Evolutionary conservation across 208 protist genomes (phyloP).

Genomic region (Acanthamoeba royreba): DNA sequence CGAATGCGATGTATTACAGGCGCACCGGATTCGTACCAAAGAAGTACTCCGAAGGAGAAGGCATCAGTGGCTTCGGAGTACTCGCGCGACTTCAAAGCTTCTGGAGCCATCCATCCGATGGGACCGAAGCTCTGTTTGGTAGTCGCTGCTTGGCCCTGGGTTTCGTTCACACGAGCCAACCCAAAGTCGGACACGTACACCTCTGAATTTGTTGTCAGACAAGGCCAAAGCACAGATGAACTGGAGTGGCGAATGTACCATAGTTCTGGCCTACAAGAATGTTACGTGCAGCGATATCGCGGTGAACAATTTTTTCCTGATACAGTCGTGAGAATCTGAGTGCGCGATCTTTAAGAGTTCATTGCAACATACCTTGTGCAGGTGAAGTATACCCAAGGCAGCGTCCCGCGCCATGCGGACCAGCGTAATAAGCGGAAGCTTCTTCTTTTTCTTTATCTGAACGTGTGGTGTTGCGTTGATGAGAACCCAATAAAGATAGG

Average conservation of each 20-base stretch:
- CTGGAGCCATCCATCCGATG: conserved; percentile 45
- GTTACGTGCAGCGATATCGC: conserved; percentile 35
- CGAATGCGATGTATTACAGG: no score
- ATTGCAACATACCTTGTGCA: conserved; percentile 30
- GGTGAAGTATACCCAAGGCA: conserved; percentile 17
- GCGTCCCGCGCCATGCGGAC: conserved; percentile 15
- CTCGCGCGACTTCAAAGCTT: neutral
- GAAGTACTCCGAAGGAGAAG: conserved; percentile 30
- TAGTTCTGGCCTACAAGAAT: conserved; percentile 25
- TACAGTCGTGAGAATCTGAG: neutral
- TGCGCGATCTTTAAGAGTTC: neutral
- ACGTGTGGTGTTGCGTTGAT: no score
- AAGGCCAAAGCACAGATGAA: neutral
- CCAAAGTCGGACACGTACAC: conserved; percentile 49
- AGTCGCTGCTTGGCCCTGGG: neutral
- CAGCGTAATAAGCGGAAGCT: conserved; percentile 6
- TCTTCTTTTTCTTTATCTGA: conserved; percentile 43
- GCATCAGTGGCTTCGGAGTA: conserved; percentile 46
- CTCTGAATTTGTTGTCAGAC: no score
- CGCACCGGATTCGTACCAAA: no score
- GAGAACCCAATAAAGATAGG: no score
- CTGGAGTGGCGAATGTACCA: neutral
- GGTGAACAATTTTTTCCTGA: neutral
- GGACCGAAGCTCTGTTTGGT: conserved; percentile 41
- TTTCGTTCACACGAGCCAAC: neutral